These are phyloP conservation scores for Claviceps africana DNA, from an alignment of 2,329 filamentous ascomycete genomes.

Conservation along the genomic window DNA sequence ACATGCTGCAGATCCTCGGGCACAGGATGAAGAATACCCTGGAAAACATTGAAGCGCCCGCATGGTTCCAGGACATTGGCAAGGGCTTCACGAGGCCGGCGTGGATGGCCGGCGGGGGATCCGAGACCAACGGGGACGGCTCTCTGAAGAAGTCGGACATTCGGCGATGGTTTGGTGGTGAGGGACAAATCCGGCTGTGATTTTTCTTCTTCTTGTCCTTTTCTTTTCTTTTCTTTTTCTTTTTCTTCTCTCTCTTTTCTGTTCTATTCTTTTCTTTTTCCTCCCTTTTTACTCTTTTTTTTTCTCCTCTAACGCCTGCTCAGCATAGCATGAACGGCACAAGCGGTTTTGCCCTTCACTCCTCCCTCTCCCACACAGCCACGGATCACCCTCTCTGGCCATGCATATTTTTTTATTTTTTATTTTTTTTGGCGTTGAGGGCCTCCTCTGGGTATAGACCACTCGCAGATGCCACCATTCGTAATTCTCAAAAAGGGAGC, in stretches of 20 bases:
- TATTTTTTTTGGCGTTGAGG: too few species aligned
- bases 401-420: too few species aligned
- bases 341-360: background rate
- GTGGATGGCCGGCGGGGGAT: constrained; percentile 65
- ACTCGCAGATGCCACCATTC: too few species aligned
- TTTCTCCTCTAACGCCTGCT: background rate
- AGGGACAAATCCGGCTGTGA: constrained; percentile 11
- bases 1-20: constrained; percentile 70
- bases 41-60: constrained; percentile 66
- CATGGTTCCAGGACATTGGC: constrained; percentile 64
- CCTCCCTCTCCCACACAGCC: too few species aligned
- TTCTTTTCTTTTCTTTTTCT: too few species aligned
- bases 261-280: too few species aligned
- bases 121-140: constrained; percentile 21
- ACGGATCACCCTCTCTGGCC: too few species aligned
- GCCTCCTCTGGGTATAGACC: too few species aligned
- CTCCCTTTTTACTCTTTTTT: background rate
- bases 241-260: too few species aligned
- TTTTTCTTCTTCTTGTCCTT: too few species aligned
- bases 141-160: constrained; percentile 27
- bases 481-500: too few species aligned
- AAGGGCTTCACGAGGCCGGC: constrained; percentile 60
- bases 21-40: constrained; percentile 86
- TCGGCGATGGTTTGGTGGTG: constrained; percentile 44
- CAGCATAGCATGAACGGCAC: background rate